phyloP scores from a whole-genome alignment of 331 rosid species.

The Malus hybrid region DNA sequence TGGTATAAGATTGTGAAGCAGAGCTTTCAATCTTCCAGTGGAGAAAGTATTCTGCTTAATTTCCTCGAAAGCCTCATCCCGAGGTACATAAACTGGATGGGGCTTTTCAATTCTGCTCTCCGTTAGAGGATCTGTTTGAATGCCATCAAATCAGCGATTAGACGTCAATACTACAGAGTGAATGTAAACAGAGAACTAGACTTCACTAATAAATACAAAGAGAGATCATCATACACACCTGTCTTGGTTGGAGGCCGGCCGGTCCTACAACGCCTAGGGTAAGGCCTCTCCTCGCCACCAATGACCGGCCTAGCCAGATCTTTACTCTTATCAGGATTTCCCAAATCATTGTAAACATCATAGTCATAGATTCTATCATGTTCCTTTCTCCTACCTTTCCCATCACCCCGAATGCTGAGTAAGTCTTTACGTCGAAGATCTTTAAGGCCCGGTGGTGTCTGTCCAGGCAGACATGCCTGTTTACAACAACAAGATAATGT shows the following conservation, averaged over 20 bases:
- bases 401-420: slow-evolving; percentile 58
- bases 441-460: slow-evolving; percentile 77
- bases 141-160: slow-evolving; percentile 14
- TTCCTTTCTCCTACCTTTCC: slow-evolving; percentile 46
- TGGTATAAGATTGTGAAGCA: slow-evolving; percentile 88
- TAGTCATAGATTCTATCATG: slow-evolving; percentile 85
- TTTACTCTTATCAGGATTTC: slow-evolving; percentile 67
- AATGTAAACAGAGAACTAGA: background rate
- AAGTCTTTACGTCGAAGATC: slow-evolving; percentile 73
- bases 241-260: slow-evolving; percentile 59
- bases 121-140: slow-evolving; percentile 46
- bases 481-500: background rate
- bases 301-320: slow-evolving; percentile 73
- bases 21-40: slow-evolving; percentile 83
- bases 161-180: background rate
- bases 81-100: slow-evolving; percentile 86
- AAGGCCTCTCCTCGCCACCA: slow-evolving; percentile 53
- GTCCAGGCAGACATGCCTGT: slow-evolving; percentile 76
- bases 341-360: slow-evolving; percentile 81
- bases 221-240: slow-evolving; percentile 31
- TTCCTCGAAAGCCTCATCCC: slow-evolving; percentile 95
- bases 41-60: slow-evolving; percentile 79
- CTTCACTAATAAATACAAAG: background rate
- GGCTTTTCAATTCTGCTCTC: slow-evolving; percentile 96
- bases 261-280: slow-evolving; percentile 89